Evolutionary conservation across 2,329 filamentous ascomycete genomes (phyloP).

Genomic region (Botryotinia globosa): DNA sequence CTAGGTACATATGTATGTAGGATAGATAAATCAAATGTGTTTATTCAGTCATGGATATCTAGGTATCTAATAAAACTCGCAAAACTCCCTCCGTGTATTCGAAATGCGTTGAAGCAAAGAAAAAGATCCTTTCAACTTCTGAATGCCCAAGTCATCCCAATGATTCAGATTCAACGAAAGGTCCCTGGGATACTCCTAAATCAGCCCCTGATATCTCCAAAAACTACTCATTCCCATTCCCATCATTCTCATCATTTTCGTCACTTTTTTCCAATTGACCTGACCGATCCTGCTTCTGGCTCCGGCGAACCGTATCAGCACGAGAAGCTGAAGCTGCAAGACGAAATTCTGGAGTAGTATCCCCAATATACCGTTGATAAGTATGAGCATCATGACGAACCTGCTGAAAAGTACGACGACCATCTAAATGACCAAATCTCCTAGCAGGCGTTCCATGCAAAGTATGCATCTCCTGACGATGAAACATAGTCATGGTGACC

Average conservation of each 20-base stretch:
- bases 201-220: background rate
- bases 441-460: background rate
- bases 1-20: too few relatives aligned
- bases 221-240: background rate
- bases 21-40: background rate
- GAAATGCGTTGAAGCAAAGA: background rate
- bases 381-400: background rate
- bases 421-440: rapidly evolving
- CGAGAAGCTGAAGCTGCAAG: background rate
- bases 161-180: background rate
- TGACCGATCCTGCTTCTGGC: background rate
- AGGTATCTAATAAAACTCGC: background rate
- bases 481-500: constrained; percentile 1
- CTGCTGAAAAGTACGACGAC: background rate
- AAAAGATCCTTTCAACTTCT: background rate
- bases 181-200: background rate
- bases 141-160: background rate
- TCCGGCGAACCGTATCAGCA: background rate
- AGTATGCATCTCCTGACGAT: background rate
- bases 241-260: background rate
- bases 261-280: background rate
- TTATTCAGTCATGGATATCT: background rate
- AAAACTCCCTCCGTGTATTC: too few relatives aligned
- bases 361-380: background rate
- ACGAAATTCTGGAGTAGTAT: background rate